Percentiles rank a stretch among this genome's conserved stretches.
Conservation (phyloP, 139 green algal species). For the Chlamydomonas schloesseri region DNA sequence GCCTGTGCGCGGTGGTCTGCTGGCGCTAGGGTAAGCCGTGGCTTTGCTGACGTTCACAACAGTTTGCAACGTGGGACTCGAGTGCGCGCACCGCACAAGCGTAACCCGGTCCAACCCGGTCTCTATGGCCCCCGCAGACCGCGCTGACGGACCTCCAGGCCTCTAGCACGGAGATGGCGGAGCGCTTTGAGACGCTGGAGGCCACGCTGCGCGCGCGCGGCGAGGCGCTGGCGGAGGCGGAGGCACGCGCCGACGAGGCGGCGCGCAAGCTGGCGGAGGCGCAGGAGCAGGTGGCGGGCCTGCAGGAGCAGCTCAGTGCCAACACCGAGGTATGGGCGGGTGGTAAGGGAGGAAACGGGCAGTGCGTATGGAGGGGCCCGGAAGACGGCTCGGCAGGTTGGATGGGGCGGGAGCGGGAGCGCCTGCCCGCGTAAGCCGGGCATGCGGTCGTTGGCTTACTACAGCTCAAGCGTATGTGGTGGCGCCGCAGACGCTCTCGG, state of each 20-base stretch:
- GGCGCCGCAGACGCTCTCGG: constrained; percentile 8
- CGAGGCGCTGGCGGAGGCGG: neutral
- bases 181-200: constrained; percentile 15
- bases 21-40: too few species aligned
- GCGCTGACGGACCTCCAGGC: constrained; percentile 18
- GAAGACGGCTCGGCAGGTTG: neutral
- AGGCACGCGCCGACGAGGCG: neutral
- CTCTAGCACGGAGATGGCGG: constrained; percentile 9
- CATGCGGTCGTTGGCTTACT: too few species aligned
- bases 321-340: constrained; percentile 19
- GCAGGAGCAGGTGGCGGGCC: constrained; percentile 1
- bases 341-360: too few species aligned
- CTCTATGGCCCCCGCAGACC: neutral
- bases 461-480: too few species aligned
- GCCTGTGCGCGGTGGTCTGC: too few species aligned
- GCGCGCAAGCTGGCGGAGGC: constrained; percentile 6
- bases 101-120: too few species aligned
- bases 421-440: too few species aligned
- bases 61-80: too few species aligned
- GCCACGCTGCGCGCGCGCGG: neutral
- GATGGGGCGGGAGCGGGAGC: too few species aligned
- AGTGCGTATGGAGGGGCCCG: neutral
- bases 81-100: too few species aligned
- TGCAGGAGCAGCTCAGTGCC: constrained; percentile 1
- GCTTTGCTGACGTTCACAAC: too few species aligned